Evolutionary conservation across 1,284 basidiomycete genomes (phyloP), one percentile per base, ranked within the genome.

Genomic region (Pterulicium gracile): DNA sequence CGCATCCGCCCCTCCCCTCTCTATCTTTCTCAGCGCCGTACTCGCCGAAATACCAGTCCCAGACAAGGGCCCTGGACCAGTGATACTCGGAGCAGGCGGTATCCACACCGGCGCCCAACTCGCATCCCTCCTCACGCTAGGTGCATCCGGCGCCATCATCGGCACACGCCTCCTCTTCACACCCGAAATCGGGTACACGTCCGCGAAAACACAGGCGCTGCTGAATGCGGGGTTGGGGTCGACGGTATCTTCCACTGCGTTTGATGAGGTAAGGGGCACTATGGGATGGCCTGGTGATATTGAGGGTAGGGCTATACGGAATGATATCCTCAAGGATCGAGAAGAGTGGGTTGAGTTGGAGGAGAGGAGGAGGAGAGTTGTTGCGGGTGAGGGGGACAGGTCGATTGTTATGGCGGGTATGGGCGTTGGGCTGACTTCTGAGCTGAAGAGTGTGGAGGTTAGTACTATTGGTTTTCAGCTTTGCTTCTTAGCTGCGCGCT

Each of bases 101-200:
- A 47, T 80, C 32, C 64, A 69, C 2, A 75, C 65, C 42, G 82
- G 83, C 14, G 56, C 64, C 0, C 81, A 87, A 45, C 57, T 83
- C 39, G 84, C 84, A 24, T 70, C 79, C 3, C 59, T 79, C 42
- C 70, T 88, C 45, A 63, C 73, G 14, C 69, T 84, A 21, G 85
- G 84, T 18, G 80, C 75, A 3, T 66, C 75, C 24, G 84, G 82
- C 2, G 79, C 65, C 14, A 82, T 77, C 23, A 55, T 83, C 12
- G 85, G 84, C 48, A 88, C 85, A 0, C 79, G 85, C 21, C 85
- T 88, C 56, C 62, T 86, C 27, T 64, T 82, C 50, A 75, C 80
- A 2, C 71, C 75, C 3, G 83, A 87, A 63, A 75, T 77, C 53
- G 58, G 68, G 22, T 87, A 85, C 60, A 64, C 67, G 15, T 64